Base-by-base conservation (phyloP, 2,329 filamentous ascomycete genomes). In the Bretziella fagacearum region DNA sequence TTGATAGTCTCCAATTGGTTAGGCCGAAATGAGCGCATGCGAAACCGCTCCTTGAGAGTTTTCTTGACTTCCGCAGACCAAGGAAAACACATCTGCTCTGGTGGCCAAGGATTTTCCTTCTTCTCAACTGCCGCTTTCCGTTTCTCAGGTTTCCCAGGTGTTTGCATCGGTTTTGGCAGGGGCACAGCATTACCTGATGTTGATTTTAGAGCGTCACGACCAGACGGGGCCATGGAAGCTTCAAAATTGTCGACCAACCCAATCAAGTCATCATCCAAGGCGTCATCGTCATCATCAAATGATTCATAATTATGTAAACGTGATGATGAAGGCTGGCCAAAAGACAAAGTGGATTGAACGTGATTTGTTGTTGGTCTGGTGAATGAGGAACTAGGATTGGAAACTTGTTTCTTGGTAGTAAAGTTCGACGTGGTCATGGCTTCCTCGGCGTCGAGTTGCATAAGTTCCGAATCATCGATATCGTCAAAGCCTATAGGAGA, bases 1-100 rank as follows among this genome's bases (percentile, higher is more conserved):
- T 98, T 96, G 60, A 98, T 95, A 11, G 91, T 87, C 61, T 96
- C 84, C 1, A 96, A 70, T 58, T 98, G 91, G 58, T 95, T 91
- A 46, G 80, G 77, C 25, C 93, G 78, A 58, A 98, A 98, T 0
- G 84, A 84, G 46, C 74, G 76, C 60, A 98, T 79, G 52, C 80
- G 74, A 57, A 98, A 98, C 2, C 78, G 73, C 55, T 89, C 79
- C 56, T 81, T 84, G 53, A 98, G 65, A n/a, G 78, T 82, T 46
- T 68, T 71, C 54, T 79, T 81, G 20, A 98, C 82, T 55, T 96
- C 87, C 36, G 73, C 69, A 13, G 87, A 95, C 91, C 93, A 98
- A 3, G 77, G 68, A 56, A 79, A 70, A 42, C 71, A 69, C 71
- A 83, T 80, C 55, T 73, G 59, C 45, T 71, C 65, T 1, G 67